Base-by-base conservation (phyloP, 2,329 filamentous ascomycete genomes). In the Aspergillus calidoustus region DNA sequence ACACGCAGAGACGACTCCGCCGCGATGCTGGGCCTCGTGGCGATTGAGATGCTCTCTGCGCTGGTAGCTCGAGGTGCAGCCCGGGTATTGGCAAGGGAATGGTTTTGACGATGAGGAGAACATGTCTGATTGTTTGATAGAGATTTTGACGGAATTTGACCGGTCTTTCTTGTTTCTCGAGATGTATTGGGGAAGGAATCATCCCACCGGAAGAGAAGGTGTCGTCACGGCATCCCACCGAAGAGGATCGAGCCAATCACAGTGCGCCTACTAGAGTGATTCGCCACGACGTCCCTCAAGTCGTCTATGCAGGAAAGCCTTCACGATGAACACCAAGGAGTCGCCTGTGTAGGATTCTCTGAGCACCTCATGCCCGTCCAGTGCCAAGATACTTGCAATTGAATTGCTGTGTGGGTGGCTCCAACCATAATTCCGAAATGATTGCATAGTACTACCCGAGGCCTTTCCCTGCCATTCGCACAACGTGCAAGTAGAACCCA, bases 31-130 rank as follows among this genome's bases (percentile, higher is more conserved):
- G 15, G 57, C 58, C 44, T 65, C 59, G 41, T 68, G 66, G 4
- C 66, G 65, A 31, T 50, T 59, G 7, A 63, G 58, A 49, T 68
- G 66, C 30, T 67, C 65, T 48, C 66, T 67, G n/a, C 63, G 65
- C 38, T 54, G 63, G 49, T 66, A 68, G 51, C 63, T 61, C 9
- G 58, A 50, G 25, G 17, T 43, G 54, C 66, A 68, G 7, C 60
- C 64, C 1, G 54, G 47, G 15, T 59, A 48, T 3, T 50, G 48
- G 19, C 62, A 66, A 28, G 22, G 2, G 31, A 66, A 68, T 3
- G 54, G 54, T 3, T 46, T 46, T n/a, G 19, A 8, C 13, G 19
- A 8, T 0, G 3, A 0, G 7, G 31, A 1, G 25, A 3, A 8
- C 50, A 31, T 52, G 30, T 15, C 23, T 22, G 4, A 19, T 52